These are phyloP conservation scores for Phytophthora pseudosyringae DNA, from an alignment of 352 stramenopile species.

Conservation along the genomic window DNA sequence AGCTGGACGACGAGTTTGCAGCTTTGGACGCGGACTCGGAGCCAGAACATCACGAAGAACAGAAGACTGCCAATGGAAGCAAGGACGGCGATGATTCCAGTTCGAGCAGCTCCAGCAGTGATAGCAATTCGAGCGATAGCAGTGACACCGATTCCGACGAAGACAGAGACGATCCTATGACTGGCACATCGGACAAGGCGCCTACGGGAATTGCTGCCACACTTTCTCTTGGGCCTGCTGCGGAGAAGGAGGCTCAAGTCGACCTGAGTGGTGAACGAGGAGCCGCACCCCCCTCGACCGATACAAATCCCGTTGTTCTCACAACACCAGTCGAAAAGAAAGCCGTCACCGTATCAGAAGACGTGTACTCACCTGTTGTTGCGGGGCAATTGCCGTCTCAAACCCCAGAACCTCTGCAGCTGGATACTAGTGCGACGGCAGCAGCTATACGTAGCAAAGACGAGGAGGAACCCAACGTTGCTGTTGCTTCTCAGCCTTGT, in stretches of 20 bases:
- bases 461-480: not conserved
- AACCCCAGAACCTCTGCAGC: slow-evolving; percentile 3
- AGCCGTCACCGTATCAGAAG: slow-evolving; percentile 6
- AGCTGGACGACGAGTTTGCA: slow-evolving; percentile 48
- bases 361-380: slow-evolving; percentile 10
- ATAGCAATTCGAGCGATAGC: slow-evolving; percentile 40
- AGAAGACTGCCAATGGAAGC: not conserved
- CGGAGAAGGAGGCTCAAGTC: not conserved
- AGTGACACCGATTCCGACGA: slow-evolving; percentile 36
- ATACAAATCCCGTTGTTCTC: slow-evolving; percentile 18
- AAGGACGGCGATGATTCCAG: slow-evolving; percentile 22
- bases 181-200: not conserved
- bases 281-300: not conserved
- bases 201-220: not conserved
- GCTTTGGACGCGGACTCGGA: slow-evolving; percentile 39
- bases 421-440: not conserved
- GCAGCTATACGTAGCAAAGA: not conserved
- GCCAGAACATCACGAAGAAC: slow-evolving; percentile 9
- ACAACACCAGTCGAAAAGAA: slow-evolving; percentile 19
- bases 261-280: not conserved
- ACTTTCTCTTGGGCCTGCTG: not conserved
- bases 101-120: slow-evolving; percentile 38
- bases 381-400: not conserved
- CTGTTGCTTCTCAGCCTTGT: not conserved
- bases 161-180: slow-evolving; percentile 10